These are phyloP conservation scores for Neurospora crassa DNA, from an alignment of 2,329 filamentous ascomycete species.

Conservation along the genomic window DNA sequence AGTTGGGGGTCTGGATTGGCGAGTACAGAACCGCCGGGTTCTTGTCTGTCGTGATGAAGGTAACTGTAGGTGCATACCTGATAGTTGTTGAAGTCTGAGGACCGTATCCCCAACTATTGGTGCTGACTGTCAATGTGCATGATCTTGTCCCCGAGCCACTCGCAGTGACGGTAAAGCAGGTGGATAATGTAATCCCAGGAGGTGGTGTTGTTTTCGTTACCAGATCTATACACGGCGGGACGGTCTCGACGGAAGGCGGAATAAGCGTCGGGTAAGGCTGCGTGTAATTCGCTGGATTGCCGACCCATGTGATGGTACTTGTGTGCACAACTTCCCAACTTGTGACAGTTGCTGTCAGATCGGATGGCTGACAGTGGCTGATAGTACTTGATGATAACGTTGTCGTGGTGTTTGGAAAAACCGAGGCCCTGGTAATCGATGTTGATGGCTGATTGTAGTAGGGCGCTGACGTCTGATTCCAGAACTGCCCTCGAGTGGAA, in stretches of 20 bases:
- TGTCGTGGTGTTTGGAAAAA: neutral
- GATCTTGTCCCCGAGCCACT: conserved; percentile 19
- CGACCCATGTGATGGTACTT: conserved; percentile 38
- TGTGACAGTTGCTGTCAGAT: conserved; percentile 17
- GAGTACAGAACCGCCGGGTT: conserved; percentile 41
- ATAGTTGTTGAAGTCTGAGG: conserved; percentile 7
- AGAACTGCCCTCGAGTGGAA: neutral
- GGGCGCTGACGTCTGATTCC: conserved; percentile 6
- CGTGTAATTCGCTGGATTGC: conserved; percentile 36
- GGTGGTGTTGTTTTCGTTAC: conserved; percentile 1
- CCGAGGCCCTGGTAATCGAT: neutral
- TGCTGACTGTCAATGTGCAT: conserved; percentile 22
- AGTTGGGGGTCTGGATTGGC: conserved; percentile 29
- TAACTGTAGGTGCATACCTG: conserved; percentile 24
- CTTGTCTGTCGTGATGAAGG: conserved; percentile 43
- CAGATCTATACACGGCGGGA: conserved; percentile 26
- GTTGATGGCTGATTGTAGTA: conserved; percentile 6
- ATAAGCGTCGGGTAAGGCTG: conserved; percentile 33
- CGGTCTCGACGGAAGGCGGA: conserved; percentile 29
- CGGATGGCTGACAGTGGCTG: conserved; percentile 17
- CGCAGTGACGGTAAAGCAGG: conserved; percentile 2
- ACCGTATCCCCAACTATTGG: conserved; percentile 23
- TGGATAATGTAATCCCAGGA: neutral
- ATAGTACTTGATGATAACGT: neutral
- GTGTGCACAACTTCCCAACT: conserved; percentile 38